A percentile compares a stretch with the other conserved stretches of the same genome.
Conservation (phyloP, 345 rosid species). For the Aquilaria sinensis region DNA sequence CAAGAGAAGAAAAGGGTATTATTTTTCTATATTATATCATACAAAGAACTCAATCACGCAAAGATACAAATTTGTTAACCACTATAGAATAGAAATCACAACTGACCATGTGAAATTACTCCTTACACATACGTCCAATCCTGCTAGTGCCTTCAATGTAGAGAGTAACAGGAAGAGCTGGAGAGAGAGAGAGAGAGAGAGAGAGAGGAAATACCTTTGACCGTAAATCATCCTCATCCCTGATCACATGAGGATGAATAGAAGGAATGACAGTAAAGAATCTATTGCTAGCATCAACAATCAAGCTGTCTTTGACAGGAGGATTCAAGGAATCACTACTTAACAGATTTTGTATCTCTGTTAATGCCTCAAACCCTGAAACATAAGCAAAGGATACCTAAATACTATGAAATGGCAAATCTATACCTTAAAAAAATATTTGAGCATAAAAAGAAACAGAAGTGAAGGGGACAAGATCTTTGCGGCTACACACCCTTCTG, state of each 20-base stretch:
- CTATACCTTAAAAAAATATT: not conserved
- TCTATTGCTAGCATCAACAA: constrained; percentile 89
- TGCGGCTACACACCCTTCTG: constrained; percentile 50
- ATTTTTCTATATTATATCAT: not conserved
- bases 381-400: constrained; percentile 1
- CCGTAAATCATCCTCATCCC: constrained; percentile 82
- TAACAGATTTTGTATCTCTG: constrained; percentile 81
- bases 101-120: not conserved
- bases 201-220: constrained; percentile 49
- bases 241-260: constrained; percentile 78
- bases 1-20: constrained; percentile 11
- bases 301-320: constrained; percentile 64
- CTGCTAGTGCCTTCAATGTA: too few relatives aligned
- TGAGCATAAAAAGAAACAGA: not conserved
- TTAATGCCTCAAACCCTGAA: constrained; percentile 88
- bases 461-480: constrained; percentile 7
- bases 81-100: not conserved
- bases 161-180: not conserved
- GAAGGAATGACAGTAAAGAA: constrained; percentile 95
- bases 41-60: not conserved
- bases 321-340: constrained; percentile 31
- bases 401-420: constrained; percentile 3
- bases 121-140: too few relatives aligned
- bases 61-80: not conserved
- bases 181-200: not conserved